Conservation (phyloP, 495 filamentous ascomycete genomes). For the Lophium mytilinum region DNA sequence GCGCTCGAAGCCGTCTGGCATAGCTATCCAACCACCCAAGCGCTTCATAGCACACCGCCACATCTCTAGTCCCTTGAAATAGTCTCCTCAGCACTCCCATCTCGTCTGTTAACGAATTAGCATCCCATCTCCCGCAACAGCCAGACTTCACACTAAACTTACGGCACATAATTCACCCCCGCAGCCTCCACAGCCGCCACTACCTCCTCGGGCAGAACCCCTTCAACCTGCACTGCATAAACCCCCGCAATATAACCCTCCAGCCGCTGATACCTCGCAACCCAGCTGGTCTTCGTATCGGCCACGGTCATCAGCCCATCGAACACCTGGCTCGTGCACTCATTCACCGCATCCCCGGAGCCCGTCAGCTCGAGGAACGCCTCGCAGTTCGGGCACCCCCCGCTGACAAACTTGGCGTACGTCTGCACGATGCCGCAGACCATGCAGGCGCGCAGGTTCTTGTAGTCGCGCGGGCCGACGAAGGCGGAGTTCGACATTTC, state of each 20-base stretch:
- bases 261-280: constrained; percentile 88
- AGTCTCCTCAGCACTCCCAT: constrained; percentile 42
- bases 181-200: constrained; percentile 29
- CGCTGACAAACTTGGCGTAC: constrained; percentile 11
- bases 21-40: too few relatives aligned
- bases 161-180: constrained; percentile 36
- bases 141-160: constrained; percentile 9
- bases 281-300: constrained; percentile 76
- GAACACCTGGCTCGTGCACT: constrained; percentile 91
- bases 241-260: constrained; percentile 77
- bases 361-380: constrained; percentile 74
- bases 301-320: constrained; percentile 78
- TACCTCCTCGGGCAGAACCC: constrained; percentile 41
- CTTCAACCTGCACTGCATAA: constrained; percentile 90
- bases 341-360: constrained; percentile 69
- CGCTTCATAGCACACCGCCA: too few relatives aligned
- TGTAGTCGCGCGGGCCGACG: constrained; percentile 29
- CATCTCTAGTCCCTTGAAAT: not conserved
- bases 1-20: too few relatives aligned
- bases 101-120: constrained; percentile 35
- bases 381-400: constrained; percentile 93
- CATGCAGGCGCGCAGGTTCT: constrained; percentile 93
- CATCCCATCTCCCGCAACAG: not conserved
- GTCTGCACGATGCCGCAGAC: constrained; percentile 85
- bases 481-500: constrained; percentile 9